Evolutionary conservation across 1,284 basidiomycete genomes (phyloP).

Genomic region (Sphaerobolus stellatus): DNA sequence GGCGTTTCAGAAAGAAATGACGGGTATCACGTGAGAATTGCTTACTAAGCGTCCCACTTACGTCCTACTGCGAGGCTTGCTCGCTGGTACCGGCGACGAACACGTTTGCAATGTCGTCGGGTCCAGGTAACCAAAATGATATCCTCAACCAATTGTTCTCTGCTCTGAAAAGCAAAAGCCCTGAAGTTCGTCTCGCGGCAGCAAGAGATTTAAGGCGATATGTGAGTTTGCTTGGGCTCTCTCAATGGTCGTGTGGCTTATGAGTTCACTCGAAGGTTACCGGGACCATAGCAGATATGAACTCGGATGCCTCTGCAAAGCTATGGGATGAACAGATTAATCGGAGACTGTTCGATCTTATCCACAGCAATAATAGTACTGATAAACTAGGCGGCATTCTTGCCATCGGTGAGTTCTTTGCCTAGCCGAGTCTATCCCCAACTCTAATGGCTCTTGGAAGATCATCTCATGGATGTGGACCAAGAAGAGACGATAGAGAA

Average conservation of each 20-base stretch:
- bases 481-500: conserved; percentile 76
- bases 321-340: conserved; percentile 83
- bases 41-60: not conserved
- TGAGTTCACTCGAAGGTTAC: conserved; percentile 50
- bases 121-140: conserved; percentile 37
- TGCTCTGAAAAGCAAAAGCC: conserved; percentile 59
- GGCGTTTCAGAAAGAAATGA: not conserved
- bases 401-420: conserved; percentile 66
- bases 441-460: conserved; percentile 38
- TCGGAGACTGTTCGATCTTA: conserved; percentile 75
- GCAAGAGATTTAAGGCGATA: conserved; percentile 70
- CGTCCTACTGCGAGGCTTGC: not conserved
- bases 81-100: conserved; percentile 1
- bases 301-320: conserved; percentile 71
- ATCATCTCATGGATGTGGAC: conserved; percentile 68
- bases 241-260: conserved; percentile 10
- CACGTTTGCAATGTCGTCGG: conserved; percentile 8
- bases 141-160: conserved; percentile 64
- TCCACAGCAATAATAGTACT: conserved; percentile 71
- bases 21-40: not conserved
- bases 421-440: conserved; percentile 18
- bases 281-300: conserved; percentile 70
- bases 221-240: conserved; percentile 43
- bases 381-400: conserved; percentile 82
- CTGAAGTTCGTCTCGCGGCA: conserved; percentile 60